These are phyloP conservation scores for Citrus medica DNA, from an alignment of 345 rosid genomes.

Conservation along the genomic window DNA sequence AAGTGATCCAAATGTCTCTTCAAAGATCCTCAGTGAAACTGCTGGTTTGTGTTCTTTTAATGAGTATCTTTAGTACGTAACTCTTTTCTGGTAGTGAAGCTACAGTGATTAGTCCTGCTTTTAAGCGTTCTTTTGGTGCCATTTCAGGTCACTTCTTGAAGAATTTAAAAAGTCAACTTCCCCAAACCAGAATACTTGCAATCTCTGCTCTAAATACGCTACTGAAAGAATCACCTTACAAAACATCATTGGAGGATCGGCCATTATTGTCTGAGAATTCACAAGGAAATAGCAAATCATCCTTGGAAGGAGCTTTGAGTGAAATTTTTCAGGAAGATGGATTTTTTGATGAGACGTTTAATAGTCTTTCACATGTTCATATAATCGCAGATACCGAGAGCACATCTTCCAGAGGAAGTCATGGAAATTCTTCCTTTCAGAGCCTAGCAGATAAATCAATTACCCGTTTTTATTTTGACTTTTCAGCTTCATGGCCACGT, in stretches of 20 bases:
- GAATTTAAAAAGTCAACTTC: slow-evolving; percentile 95
- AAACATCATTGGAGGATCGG: slow-evolving; percentile 50
- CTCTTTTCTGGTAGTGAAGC: not conserved
- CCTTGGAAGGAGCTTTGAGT: slow-evolving; percentile 77
- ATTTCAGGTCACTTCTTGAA: slow-evolving; percentile 89
- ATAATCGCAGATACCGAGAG: slow-evolving; percentile 69
- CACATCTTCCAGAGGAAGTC: slow-evolving; percentile 74
- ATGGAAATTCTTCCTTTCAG: slow-evolving; percentile 82
- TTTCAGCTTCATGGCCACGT: slow-evolving; percentile 97
- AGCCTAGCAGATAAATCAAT: slow-evolving; percentile 91
- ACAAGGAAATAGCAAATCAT: slow-evolving; percentile 49
- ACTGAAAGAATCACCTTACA: slow-evolving; percentile 92
- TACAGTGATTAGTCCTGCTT: not conserved
- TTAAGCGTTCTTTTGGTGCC: slow-evolving; percentile 3
- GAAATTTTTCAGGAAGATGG: slow-evolving; percentile 88
- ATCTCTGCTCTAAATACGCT: slow-evolving; percentile 91
- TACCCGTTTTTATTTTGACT: slow-evolving; percentile 92
- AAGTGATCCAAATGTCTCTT: slow-evolving; percentile 61
- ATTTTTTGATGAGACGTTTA: slow-evolving; percentile 81
- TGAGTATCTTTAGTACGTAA: slow-evolving; percentile 4
- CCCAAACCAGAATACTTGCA: slow-evolving; percentile 97
- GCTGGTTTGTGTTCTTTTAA: slow-evolving; percentile 55
- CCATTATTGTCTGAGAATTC: slow-evolving; percentile 22
- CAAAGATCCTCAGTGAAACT: slow-evolving; percentile 77
- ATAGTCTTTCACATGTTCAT: slow-evolving; percentile 94